Evolutionary conservation across 257 asterid genomes (phyloP).

Genomic region (Solanum tarapatanum): DNA sequence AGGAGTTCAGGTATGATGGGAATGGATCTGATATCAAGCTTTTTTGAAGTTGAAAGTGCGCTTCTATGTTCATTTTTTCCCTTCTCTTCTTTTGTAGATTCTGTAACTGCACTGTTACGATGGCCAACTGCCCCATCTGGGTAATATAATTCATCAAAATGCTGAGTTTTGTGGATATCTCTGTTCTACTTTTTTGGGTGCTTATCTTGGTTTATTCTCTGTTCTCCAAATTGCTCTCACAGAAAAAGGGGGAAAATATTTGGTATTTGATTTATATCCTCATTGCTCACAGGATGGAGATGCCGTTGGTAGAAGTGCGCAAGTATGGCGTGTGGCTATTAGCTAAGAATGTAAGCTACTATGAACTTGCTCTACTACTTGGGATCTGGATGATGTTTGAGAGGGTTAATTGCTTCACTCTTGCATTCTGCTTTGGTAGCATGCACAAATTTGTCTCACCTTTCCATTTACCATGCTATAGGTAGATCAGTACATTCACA

Average conservation of each 20-base stretch:
- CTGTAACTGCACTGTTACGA: constrained; percentile 73
- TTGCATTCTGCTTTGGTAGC: neutral
- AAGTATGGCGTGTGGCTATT: constrained; percentile 84
- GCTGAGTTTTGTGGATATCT: neutral
- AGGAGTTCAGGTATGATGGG: constrained; percentile 42
- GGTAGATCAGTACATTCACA: constrained; percentile 86
- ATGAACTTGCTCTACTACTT: neutral
- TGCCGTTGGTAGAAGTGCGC: constrained; percentile 87
- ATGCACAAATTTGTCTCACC: neutral
- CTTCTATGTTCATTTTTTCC: neutral
- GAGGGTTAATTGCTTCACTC: neutral
- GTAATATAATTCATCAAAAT: constrained; percentile 29
- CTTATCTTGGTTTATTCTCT: neutral
- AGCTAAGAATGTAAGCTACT: constrained; percentile 56
- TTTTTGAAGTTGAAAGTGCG: neutral
- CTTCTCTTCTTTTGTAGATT: constrained; percentile 38
- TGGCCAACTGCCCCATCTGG: constrained; percentile 99
- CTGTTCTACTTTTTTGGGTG: neutral
- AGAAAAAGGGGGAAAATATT: neutral
- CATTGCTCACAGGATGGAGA: constrained; percentile 71
- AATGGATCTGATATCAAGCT: neutral
- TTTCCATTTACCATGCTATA: constrained; percentile 17
- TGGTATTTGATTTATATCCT: constrained; percentile 12
- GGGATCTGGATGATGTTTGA: neutral
- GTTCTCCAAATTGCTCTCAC: neutral